Base-by-base conservation (phyloP, 192 early-diverging fungal species). In the Geranomyces variabilis region DNA sequence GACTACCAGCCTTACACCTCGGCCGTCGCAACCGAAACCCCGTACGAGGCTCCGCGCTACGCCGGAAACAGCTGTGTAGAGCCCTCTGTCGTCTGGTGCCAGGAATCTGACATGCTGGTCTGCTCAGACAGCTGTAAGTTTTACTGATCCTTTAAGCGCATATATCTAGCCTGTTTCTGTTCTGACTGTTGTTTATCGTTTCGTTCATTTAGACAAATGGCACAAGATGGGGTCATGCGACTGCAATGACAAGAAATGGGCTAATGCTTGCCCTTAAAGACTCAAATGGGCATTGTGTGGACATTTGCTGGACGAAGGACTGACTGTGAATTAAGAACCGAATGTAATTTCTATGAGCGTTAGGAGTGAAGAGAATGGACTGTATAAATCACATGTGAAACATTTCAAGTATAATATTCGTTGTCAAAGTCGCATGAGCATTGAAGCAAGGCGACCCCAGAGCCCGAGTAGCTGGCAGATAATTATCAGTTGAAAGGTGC, bases 31-130 rank as follows among this genome's bases (percentile, higher is more conserved):
- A 26, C 51, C 51, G 19, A 53, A 7, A 26, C n/a, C 3, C n/a
- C 51, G 51, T n/a, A 53, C 19, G n/a, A n/a, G n/a, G 24, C 51
- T 53, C 51, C 51, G n/a, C n/a, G n/a, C 15, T 24, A 24, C 7
- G 51, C 19, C n/a, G 51, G 51, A n/a, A 26, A 53, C n/a, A 24
- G 24, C 51, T 53, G 51, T 26, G 51, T 53, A 15, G 51, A 53
- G 24, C 51, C 51, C 24, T 24, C 51, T 3, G n/a, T 24, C 4
- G 51, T 53, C 7, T 53, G 51, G 51, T 53, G 51, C 24, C n/a
- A 53, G 7, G 19, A n/a, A 6, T n/a, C 3, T 17, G 51, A 3
- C n/a, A n/a, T 53, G 51, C 24, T 53, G 51, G 51, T 53, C 17
- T 53, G 51, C 51, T 53, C 51, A 7, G 19, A 53, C 24, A n/a